Evolutionary conservation across 2,329 filamentous ascomycete species (phyloP), one percentile per base, ranked within the genome.

Genomic region (Colletotrichum sp.): DNA sequence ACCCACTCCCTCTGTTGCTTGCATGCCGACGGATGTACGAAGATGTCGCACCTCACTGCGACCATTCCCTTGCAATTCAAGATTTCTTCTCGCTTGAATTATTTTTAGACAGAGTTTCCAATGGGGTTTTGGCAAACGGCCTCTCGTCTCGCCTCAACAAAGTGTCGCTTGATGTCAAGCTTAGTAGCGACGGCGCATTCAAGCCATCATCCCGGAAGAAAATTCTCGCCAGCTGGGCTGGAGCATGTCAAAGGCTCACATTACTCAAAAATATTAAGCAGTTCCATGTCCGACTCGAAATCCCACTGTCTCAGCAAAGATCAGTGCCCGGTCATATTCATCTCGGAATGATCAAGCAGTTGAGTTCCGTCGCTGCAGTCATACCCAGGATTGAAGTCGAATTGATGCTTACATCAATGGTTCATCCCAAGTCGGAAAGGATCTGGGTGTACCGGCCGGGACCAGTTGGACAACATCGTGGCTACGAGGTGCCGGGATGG

Each of bases 121-220:
- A n/a, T 18, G 69, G 21, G 12, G 18, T 5, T 8, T 32, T 71
- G 5, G 18, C 16, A 15, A 39, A 34, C 8, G 68, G 62, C 2
- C 72, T 71, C 5, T 15, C 44, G 4, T 52, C 60, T 24, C 68
- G 72, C 24, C 28, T 75, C 15, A 36, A 60, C 16, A 75, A 75
- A 21, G 34, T 75, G 8, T 66, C 49, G 4, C 60, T 71, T 13
- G 68, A 75, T 16, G 28, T 62, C 28, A 75, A 60, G 34, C 71
- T 75, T 28, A 75, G 60, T 21, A 71, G 52, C 26, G 55, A 49
- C 3, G 34, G 62, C 36, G 60, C 62, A 8, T 75, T 71, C 68
- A 71, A 28, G 32, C 72, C 72, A 21, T 75, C 68, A 13, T 59
- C 72, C 21, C 71, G 68, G 28, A 71, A 75, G n/a, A 71, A 62